phyloP scores from a whole-genome alignment of 192 early-diverging fungal genomes.

The Gigaspora rosea region DNA sequence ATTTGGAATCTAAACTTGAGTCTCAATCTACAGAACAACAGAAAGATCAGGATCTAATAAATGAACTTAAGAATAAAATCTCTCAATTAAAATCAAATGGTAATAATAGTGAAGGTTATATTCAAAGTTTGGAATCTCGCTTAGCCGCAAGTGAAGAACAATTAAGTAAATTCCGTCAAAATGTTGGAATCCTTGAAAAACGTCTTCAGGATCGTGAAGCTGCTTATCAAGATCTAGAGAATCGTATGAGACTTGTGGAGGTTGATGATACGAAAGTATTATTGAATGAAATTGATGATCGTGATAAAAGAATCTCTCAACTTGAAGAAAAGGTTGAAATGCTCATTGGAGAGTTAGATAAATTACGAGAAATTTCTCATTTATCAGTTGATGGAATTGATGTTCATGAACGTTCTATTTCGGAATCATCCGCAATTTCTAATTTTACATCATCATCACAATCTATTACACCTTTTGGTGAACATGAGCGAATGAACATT shows the following conservation, averaged over 20 bases:
- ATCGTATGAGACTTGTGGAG: neutral
- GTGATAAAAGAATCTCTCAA: slow-evolving; percentile 21
- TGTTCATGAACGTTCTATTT: neutral
- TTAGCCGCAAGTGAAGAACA: neutral
- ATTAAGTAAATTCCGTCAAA: neutral
- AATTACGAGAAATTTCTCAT: neutral
- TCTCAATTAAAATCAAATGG: slow-evolving; percentile 18
- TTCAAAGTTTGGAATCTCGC: slow-evolving; percentile 6
- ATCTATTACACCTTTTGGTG: neutral
- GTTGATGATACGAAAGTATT: slow-evolving; percentile 10
- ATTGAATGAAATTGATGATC: slow-evolving; percentile 1
- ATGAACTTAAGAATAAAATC: slow-evolving; percentile 14
- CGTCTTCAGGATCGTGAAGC: slow-evolving; percentile 5
- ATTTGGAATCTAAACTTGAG: slow-evolving; percentile 8
- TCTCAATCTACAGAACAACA: neutral
- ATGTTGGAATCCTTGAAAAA: slow-evolving; percentile 7
- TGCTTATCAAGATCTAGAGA: neutral
- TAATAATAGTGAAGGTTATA: slow-evolving; percentile 33
- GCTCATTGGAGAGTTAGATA: neutral
- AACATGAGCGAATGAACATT: neutral
- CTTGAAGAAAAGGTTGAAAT: slow-evolving; percentile 21
- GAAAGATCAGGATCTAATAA: slow-evolving; percentile 24
- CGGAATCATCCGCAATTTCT: neutral
- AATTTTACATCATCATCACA: neutral
- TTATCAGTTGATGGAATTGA: neutral